Evolutionary conservation across 805 yeast species (phyloP).

Genomic region (Cyberlindnera meyerae): DNA sequence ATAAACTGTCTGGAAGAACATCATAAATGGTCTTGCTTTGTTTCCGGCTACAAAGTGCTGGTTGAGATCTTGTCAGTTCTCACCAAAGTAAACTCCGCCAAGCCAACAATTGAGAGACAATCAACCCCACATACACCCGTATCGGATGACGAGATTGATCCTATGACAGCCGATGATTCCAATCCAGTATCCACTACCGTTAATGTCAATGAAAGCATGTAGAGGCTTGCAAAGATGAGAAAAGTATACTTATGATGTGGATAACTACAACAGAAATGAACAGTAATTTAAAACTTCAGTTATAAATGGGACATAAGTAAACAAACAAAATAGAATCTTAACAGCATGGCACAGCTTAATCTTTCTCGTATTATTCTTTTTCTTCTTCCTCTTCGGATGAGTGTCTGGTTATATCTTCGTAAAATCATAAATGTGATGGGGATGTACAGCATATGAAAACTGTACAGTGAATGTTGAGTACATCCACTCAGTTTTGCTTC

Average conservation of each 20-base stretch:
- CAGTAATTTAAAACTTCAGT: no score
- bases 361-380: not conserved
- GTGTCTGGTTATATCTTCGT: no score
- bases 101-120: no score
- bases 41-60: slow-evolving; percentile 20
- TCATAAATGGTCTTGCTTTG: slow-evolving; percentile 34
- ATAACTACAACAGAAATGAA: no score
- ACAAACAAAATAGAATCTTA: not conserved
- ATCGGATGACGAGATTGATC: not conserved
- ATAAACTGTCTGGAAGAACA: slow-evolving; percentile 32
- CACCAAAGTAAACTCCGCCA: no score
- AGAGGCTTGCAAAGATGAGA: slow-evolving; percentile 12
- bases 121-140: slow-evolving; percentile 3
- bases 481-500: slow-evolving; percentile 10
- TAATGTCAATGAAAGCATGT: slow-evolving; percentile 1
- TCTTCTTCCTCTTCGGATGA: not conserved
- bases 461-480: no score
- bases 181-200: no score
- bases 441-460: no score
- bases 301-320: not conserved
- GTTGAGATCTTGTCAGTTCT: slow-evolving; percentile 7
- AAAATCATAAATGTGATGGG: slow-evolving; percentile 6
- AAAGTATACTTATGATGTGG: slow-evolving; percentile 17
- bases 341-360: no score
- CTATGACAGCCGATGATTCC: no score